Evolutionary conservation across 345 rosid genomes (phyloP).

Genomic region (Cardamine occulta): DNA sequence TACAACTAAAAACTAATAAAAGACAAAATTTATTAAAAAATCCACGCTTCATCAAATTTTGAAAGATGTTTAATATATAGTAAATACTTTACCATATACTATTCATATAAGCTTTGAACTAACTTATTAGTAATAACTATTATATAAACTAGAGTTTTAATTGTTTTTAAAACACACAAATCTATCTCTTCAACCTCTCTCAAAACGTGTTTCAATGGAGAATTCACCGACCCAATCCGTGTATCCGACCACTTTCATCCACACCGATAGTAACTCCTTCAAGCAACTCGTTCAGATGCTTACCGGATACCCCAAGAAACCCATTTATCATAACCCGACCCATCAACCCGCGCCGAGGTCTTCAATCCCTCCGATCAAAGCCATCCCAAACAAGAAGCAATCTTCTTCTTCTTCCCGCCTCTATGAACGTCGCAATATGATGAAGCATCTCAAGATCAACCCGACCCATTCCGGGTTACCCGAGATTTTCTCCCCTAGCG

Average conservation of each 20-base stretch:
- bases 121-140: not conserved
- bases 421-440: slow-evolving; percentile 77
- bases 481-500: slow-evolving; percentile 76
- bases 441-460: slow-evolving; percentile 73
- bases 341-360: slow-evolving; percentile 40
- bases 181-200: not conserved
- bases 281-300: slow-evolving; percentile 89
- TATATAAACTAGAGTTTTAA: not conserved
- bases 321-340: not conserved
- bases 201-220: slow-evolving; percentile 52
- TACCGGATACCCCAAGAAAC: slow-evolving; percentile 60
- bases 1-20: not conserved
- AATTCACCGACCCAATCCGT: slow-evolving; percentile 52
- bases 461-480: slow-evolving; percentile 62
- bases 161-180: not conserved
- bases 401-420: slow-evolving; percentile 56
- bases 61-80: not conserved
- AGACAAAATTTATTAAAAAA: not conserved
- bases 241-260: slow-evolving; percentile 74
- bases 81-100: not conserved
- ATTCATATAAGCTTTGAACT: not conserved
- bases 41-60: not conserved
- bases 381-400: slow-evolving; percentile 58
- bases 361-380: slow-evolving; percentile 71
- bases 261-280: slow-evolving; percentile 80